A percentile compares a stretch with the other conserved stretches of the same genome.
Evolutionary conservation across 1,284 basidiomycete genomes (phyloP).

Genomic region (Tremellales sp.): DNA sequence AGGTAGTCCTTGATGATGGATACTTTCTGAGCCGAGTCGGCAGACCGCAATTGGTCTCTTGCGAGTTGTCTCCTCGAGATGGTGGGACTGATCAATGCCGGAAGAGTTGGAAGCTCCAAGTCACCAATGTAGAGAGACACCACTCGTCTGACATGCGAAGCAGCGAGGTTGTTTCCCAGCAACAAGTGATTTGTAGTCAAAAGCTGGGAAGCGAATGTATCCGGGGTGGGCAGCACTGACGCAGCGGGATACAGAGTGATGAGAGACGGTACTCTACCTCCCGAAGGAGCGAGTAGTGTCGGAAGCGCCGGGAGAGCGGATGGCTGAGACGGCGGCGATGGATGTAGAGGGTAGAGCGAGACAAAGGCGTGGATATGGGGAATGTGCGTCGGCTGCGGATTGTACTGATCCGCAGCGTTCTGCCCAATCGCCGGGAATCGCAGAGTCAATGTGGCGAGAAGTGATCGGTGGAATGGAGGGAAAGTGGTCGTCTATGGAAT

Average conservation of each 20-base stretch:
- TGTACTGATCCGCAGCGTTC: constrained; percentile 36
- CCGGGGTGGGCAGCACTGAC: constrained; percentile 35
- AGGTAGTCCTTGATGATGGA: constrained; percentile 33
- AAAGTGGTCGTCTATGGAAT: constrained; percentile 33
- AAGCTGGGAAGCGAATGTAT: constrained; percentile 42
- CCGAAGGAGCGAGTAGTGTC: constrained; percentile 30
- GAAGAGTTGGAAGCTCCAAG: constrained; percentile 34
- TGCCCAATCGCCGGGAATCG: constrained; percentile 36
- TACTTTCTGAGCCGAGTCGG: constrained; percentile 22
- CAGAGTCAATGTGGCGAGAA: constrained; percentile 44
- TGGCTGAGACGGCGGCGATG: constrained; percentile 36
- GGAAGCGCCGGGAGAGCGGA: constrained; percentile 44
- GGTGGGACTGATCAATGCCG: constrained; percentile 30
- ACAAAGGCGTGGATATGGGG: constrained; percentile 45
- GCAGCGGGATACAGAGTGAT: constrained; percentile 44
- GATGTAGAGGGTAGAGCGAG: constrained; percentile 44
- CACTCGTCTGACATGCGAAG: constrained; percentile 23
- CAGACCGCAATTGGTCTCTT: constrained; percentile 22
- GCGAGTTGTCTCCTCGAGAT: constrained; percentile 31
- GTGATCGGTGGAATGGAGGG: constrained; percentile 46
- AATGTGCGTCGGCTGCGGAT: constrained; percentile 31
- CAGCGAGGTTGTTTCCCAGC: constrained; percentile 37
- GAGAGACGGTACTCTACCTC: constrained; percentile 25
- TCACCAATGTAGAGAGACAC: constrained; percentile 41
- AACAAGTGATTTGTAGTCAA: constrained; percentile 38